Base-by-base conservation (phyloP, 192 early-diverging fungal species). In the Gaertneriomyces semiglobifer region DNA sequence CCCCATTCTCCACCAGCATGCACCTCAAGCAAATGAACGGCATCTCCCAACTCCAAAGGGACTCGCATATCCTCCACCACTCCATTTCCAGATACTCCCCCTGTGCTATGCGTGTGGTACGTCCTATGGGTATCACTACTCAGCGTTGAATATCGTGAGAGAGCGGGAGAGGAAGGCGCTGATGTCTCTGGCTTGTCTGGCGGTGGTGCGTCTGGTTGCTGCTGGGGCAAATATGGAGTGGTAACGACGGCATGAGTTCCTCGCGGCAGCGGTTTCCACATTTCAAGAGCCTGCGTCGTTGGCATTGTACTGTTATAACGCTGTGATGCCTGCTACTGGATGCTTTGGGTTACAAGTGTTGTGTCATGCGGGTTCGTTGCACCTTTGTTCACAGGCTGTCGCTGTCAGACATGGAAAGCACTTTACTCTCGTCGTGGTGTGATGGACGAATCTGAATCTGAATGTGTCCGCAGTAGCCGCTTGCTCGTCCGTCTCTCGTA, bases 21-120 rank as follows among this genome's bases (percentile, higher is more conserved):
- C 2, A 33, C 25, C 55, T 86, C 85, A 47, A 86, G 69, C 14
- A 86, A 71, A 46, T 79, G 84, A 6, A 86, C 65, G 53, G 82
- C 74, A 59, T 86, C 85, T 16, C 85, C 85, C 18, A 86, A 51
- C 43, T 74, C 60, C 54, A 70, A 54, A n/a, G 60, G 38, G 10
- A 70, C 60, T 14, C 44, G 60, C n/a, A 56, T 20, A 16, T 59
- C 52, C 6, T 6, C 54, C 11, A 40, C 6, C 19, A 40, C 6
- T 16, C 41, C 12, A n/a, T 11, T 45, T 4, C n/a, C 44, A 11
- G 59, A n/a, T 11, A 11, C 25, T 0, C 25, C 25, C 25, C 25
- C 25, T 33, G 25, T 33, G 25, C 25, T 33, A 33, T 33, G 25
- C 25, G 25, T 33, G 25, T 33, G 25, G 25, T 33, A 33, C 25